These are phyloP conservation scores for Trypanosoma rangeli DNA, from an alignment of 208 protist species.

Conservation along the genomic window DNA sequence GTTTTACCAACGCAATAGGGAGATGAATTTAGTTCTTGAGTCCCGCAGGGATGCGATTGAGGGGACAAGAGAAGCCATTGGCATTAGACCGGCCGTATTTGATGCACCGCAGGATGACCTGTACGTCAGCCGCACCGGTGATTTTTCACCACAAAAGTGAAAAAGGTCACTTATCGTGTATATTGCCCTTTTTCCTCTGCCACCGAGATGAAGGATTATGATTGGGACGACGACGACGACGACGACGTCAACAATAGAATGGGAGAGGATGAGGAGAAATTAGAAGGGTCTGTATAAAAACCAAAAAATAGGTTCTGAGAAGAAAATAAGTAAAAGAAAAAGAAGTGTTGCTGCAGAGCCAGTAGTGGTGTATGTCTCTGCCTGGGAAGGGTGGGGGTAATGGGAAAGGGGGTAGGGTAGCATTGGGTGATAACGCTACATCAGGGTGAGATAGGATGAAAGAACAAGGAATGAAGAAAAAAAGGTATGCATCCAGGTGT, in stretches of 20 bases:
- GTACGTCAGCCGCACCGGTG: conserved; percentile 62
- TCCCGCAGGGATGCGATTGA: conserved; percentile 62
- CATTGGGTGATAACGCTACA: neutral
- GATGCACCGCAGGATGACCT: conserved; percentile 32
- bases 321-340: neutral
- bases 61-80: conserved; percentile 55
- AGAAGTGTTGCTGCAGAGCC: neutral
- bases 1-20: conserved; percentile 72
- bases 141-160: conserved; percentile 30
- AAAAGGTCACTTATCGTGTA: neutral
- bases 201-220: too few species aligned
- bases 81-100: conserved; percentile 53
- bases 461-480: too few species aligned
- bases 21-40: conserved; percentile 74
- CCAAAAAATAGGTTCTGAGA: neutral
- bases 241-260: too few species aligned
- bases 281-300: too few species aligned
- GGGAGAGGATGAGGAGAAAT: too few species aligned
- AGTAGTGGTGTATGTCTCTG: neutral
- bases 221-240: too few species aligned
- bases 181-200: too few species aligned
- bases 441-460: neutral
- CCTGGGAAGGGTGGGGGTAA: neutral
- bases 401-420: neutral
- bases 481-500: too few species aligned